A percentile compares a stretch with the other conserved stretches of the same genome.
Evolutionary conservation across 306 rosid genomes (phyloP).

Genomic region (Urtica urens): DNA sequence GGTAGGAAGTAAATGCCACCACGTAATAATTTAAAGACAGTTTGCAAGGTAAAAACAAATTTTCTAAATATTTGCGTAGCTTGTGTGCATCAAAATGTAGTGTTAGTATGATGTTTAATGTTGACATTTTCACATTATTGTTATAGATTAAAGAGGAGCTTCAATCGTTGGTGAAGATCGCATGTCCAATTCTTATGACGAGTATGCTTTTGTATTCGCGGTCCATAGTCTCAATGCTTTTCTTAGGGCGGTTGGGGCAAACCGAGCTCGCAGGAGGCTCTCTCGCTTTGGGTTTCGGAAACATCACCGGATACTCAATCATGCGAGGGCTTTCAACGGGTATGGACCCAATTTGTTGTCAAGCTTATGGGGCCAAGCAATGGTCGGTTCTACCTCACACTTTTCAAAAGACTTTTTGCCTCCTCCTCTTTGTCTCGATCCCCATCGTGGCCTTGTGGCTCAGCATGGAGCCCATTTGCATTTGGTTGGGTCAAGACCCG

Average conservation of each 20-base stretch:
- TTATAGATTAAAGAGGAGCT: slow-evolving; percentile 64
- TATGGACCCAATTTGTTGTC: slow-evolving; percentile 93
- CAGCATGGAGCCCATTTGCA: slow-evolving; percentile 49
- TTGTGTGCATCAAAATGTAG: too few species aligned
- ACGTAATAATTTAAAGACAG: too few species aligned
- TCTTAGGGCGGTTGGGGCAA: slow-evolving; percentile 71
- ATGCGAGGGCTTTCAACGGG: slow-evolving; percentile 64
- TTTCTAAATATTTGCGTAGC: too few species aligned
- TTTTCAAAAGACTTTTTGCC: slow-evolving; percentile 48
- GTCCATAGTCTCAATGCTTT: slow-evolving; percentile 61
- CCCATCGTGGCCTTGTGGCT: slow-evolving; percentile 72
- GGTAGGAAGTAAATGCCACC: too few species aligned
- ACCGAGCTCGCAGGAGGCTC: slow-evolving; percentile 82
- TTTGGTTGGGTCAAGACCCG: slow-evolving; percentile 71
- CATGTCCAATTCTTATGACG: slow-evolving; percentile 58
- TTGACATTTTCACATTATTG: too few species aligned
- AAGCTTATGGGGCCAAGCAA: slow-evolving; percentile 78
- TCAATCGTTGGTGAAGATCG: slow-evolving; percentile 36
- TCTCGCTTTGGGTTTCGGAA: slow-evolving; percentile 68
- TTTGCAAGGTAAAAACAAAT: too few species aligned
- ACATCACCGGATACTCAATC: slow-evolving; percentile 65
- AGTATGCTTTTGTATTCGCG: slow-evolving; percentile 54
- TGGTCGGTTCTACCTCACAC: slow-evolving; percentile 62
- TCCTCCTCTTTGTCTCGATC: slow-evolving; percentile 56
- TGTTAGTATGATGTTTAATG: too few species aligned